Percentiles rank a stretch among this genome's conserved stretches.
phyloP scores from a whole-genome alignment of 139 green algal species.

The Tetraselmis chui region DNA sequence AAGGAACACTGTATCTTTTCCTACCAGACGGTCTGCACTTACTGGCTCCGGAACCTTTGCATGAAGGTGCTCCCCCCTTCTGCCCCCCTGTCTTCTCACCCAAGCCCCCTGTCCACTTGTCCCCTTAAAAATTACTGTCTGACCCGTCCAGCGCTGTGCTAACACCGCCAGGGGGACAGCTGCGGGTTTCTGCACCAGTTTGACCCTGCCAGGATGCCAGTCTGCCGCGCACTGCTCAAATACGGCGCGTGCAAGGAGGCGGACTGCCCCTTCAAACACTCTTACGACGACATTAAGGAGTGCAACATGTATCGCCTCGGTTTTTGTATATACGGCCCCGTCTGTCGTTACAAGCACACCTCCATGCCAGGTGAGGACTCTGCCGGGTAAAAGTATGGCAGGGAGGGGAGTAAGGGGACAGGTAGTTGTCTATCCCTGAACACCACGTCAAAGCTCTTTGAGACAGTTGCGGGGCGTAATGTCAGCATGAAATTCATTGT shows the following conservation, averaged over 20 bases:
- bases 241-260: slow-evolving; percentile 76
- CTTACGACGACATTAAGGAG: slow-evolving; percentile 90
- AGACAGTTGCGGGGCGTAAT: no score
- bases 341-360: slow-evolving; percentile 88
- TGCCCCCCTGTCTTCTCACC: neutral
- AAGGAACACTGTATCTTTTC: neutral
- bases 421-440: no score
- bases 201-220: slow-evolving; percentile 75
- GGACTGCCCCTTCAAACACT: slow-evolving; percentile 94
- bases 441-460: no score
- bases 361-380: slow-evolving; percentile 62
- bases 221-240: slow-evolving; percentile 69
- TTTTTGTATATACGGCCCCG: slow-evolving; percentile 92
- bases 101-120: neutral
- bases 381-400: no score
- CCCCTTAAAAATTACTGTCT: no score
- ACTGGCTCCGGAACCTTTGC: slow-evolving; percentile 92
- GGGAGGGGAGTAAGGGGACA: no score
- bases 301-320: slow-evolving; percentile 98
- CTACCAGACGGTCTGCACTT: slow-evolving; percentile 91
- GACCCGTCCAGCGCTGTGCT: no score
- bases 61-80: slow-evolving; percentile 62
- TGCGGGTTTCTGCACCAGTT: slow-evolving; percentile 97
- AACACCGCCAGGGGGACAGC: slow-evolving; percentile 49
- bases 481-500: no score